Evolutionary conservation across 2,329 filamentous ascomycete genomes (phyloP).

Genomic region (Lasiodiplodia sp.): DNA sequence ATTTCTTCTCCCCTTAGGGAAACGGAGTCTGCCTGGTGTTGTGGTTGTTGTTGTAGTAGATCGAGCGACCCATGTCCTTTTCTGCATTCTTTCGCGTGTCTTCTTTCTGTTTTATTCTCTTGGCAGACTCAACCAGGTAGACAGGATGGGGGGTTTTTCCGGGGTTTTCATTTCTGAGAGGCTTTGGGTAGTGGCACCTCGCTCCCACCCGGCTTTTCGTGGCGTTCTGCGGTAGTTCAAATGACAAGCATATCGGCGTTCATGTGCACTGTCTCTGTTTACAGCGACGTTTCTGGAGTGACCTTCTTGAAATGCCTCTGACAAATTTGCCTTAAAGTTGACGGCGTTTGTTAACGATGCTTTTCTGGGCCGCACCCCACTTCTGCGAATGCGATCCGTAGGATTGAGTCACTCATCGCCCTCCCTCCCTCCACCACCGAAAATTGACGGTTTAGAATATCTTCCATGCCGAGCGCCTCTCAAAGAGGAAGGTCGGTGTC

Average conservation of each 20-base stretch:
- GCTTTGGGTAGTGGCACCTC: neutral
- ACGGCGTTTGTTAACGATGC: neutral
- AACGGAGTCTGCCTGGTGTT: slow-evolving; percentile 26
- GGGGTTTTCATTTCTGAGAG: neutral
- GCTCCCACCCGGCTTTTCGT: neutral
- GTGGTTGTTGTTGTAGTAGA: slow-evolving; percentile 22
- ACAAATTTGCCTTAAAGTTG: neutral
- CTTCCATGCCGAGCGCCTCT: neutral
- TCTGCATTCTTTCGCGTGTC: slow-evolving; percentile 21
- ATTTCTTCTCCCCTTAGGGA: slow-evolving; percentile 8
- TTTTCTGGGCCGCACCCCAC: neutral
- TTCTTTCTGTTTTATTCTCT: slow-evolving; percentile 23
- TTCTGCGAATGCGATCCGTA: neutral
- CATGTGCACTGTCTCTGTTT: neutral
- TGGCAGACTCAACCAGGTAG: slow-evolving; percentile 31
- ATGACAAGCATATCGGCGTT: slow-evolving; percentile 14
- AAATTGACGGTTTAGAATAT: neutral
- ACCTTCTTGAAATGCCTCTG: neutral
- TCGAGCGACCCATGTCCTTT: slow-evolving; percentile 24
- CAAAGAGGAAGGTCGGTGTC: slow-evolving; percentile 15
- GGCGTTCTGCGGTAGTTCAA: slow-evolving; percentile 23
- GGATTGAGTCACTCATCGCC: neutral
- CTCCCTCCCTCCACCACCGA: neutral
- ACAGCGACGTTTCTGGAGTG: neutral
- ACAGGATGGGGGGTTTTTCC: slow-evolving; percentile 23